phyloP scores from a whole-genome alignment of 2,329 filamentous ascomycete species.

The Chaetomium globosum region DNA sequence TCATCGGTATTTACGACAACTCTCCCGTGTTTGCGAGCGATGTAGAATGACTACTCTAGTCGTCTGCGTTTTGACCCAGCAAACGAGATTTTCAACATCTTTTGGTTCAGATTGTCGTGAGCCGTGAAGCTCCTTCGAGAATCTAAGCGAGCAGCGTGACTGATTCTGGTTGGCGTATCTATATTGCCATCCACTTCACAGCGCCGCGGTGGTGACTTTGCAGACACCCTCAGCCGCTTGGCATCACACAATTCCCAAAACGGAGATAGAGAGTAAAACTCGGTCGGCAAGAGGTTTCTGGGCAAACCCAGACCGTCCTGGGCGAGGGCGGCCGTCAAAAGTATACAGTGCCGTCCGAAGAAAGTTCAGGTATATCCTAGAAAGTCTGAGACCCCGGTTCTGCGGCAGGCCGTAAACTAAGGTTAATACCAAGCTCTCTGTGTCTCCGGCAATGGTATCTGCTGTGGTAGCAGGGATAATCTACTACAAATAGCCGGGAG shows the following conservation, averaged over 20 bases:
- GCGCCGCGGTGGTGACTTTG: not conserved
- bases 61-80: not conserved
- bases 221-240: not conserved
- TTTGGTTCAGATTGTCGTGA: conserved; percentile 5
- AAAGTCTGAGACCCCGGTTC: not conserved
- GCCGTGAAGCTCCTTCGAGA: not conserved
- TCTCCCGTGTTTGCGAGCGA: not conserved
- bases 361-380: not conserved
- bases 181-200: conserved; percentile 30
- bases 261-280: not conserved
- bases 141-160: conserved; percentile 24
- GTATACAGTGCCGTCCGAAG: not conserved
- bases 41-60: not conserved
- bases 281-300: too few relatives aligned
- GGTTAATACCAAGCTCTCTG: conserved; percentile 4
- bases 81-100: not conserved
- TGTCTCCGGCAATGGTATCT: not conserved
- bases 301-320: too few relatives aligned
- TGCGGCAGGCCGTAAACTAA: conserved; percentile 1
- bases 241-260: not conserved
- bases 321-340: not conserved
- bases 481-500: conserved; percentile 36
- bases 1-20: too few relatives aligned
- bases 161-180: conserved; percentile 28
- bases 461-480: conserved; percentile 34